These are phyloP conservation scores for Jatropha podagrica DNA, from an alignment of 441 rosid species.

Conservation along the genomic window DNA sequence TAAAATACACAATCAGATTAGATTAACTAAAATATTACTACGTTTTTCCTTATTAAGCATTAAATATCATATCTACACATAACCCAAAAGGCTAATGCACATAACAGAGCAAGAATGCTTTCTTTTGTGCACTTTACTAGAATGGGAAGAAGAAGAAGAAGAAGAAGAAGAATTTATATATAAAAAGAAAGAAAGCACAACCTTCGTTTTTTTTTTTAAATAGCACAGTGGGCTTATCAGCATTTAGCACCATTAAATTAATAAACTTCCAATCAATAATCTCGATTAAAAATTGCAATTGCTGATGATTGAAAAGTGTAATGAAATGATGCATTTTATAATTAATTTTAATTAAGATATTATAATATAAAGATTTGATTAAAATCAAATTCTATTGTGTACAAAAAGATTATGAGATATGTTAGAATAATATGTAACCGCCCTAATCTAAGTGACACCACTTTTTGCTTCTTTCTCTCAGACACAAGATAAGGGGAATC, in stretches of 20 bases:
- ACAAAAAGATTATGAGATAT: slow-evolving; percentile 26
- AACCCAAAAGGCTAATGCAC: slow-evolving; percentile 18
- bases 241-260: too few relatives aligned
- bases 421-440: slow-evolving; percentile 37
- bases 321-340: slow-evolving; percentile 11
- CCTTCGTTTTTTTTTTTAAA: background rate
- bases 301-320: slow-evolving; percentile 19
- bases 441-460: slow-evolving; percentile 18
- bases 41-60: background rate
- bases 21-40: background rate
- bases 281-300: background rate
- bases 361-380: too few relatives aligned
- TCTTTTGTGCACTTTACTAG: slow-evolving; percentile 16
- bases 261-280: background rate
- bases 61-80: background rate
- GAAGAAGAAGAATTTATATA: background rate
- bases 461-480: slow-evolving; percentile 55
- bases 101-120: slow-evolving; percentile 5
- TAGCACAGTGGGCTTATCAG: background rate
- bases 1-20: background rate
- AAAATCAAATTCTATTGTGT: background rate
- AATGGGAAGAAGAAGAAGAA: background rate
- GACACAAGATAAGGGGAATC: slow-evolving; percentile 35
- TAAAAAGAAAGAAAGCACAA: background rate
- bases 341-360: background rate